Percentiles rank a stretch among this genome's conserved stretches.
These are phyloP conservation scores for Ustilago curta DNA, from an alignment of 1,284 basidiomycete genomes.

Conservation along the genomic window DNA sequence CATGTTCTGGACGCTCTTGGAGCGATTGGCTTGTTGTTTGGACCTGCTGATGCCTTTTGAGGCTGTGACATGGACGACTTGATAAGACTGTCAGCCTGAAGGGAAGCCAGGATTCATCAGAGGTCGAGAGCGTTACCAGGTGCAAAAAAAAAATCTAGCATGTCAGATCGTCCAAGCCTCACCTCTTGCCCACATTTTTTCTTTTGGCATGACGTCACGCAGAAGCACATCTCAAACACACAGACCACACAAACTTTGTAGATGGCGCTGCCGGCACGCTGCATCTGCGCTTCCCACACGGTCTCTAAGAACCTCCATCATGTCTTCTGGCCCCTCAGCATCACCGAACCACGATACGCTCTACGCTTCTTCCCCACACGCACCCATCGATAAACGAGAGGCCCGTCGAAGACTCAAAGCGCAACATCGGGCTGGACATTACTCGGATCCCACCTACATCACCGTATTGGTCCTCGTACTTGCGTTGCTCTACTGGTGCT, in stretches of 20 bases:
- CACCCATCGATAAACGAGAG: slow-evolving; percentile 42
- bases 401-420: slow-evolving; percentile 38
- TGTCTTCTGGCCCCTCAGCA: slow-evolving; percentile 21
- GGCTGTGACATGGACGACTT: too few relatives aligned
- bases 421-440: slow-evolving; percentile 41
- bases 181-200: too few relatives aligned
- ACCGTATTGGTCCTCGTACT: slow-evolving; percentile 33
- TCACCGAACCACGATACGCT: slow-evolving; percentile 24
- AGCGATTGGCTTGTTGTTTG: background rate
- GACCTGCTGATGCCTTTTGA: background rate
- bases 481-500: slow-evolving; percentile 41
- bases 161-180: too few relatives aligned
- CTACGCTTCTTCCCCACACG: slow-evolving; percentile 39
- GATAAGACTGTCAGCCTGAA: background rate
- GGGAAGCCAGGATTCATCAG: background rate
- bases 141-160: too few relatives aligned
- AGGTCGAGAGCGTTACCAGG: background rate
- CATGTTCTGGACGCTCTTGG: background rate
- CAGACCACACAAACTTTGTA: too few relatives aligned
- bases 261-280: background rate
- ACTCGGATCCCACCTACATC: slow-evolving; percentile 46
- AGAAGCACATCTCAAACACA: too few relatives aligned
- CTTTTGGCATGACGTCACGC: too few relatives aligned
- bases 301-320: slow-evolving; percentile 22
- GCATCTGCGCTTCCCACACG: background rate